These are phyloP conservation scores for Medicago ruthenica DNA, from an alignment of 306 rosid species.

Conservation along the genomic window DNA sequence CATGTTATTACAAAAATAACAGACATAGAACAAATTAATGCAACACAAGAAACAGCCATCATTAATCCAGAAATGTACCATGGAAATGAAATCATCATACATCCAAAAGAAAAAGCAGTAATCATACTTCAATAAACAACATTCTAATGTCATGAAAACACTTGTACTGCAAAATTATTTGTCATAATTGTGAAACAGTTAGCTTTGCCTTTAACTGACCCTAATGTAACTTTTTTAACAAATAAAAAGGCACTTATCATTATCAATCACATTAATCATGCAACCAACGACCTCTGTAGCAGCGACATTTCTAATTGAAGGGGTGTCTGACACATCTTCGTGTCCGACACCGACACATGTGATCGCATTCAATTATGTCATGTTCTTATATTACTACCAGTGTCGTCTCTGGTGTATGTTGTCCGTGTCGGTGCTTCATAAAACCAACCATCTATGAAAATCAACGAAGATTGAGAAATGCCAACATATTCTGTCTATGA, in stretches of 20 bases:
- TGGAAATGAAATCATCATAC: slow-evolving; percentile 28
- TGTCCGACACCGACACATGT: too few species aligned
- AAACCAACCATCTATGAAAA: neutral
- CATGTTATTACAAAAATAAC: neutral
- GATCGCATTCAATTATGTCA: too few species aligned
- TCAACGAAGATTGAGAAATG: slow-evolving; percentile 31
- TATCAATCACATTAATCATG: slow-evolving; percentile 32
- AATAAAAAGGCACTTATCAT: slow-evolving; percentile 24
- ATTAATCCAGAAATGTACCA: slow-evolving; percentile 18
- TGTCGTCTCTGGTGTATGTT: too few species aligned
- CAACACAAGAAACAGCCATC: slow-evolving; percentile 40
- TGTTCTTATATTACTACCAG: too few species aligned
- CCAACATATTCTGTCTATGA: neutral
- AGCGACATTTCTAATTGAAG: too few species aligned
- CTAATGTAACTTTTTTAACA: neutral
- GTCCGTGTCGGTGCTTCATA: too few species aligned
- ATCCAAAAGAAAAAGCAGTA: slow-evolving; percentile 18
- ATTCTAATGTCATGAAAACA: slow-evolving; percentile 11
- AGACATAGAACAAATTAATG: slow-evolving; percentile 2
- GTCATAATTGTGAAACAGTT: slow-evolving; percentile 40
- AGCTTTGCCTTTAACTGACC: slow-evolving; percentile 20
- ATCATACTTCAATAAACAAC: slow-evolving; percentile 30
- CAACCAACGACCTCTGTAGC: neutral
- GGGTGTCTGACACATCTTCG: too few species aligned
- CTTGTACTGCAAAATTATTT: neutral